These are phyloP conservation scores for Silene coronaria DNA, from an alignment of 179 eudicot species.

Conservation along the genomic window DNA sequence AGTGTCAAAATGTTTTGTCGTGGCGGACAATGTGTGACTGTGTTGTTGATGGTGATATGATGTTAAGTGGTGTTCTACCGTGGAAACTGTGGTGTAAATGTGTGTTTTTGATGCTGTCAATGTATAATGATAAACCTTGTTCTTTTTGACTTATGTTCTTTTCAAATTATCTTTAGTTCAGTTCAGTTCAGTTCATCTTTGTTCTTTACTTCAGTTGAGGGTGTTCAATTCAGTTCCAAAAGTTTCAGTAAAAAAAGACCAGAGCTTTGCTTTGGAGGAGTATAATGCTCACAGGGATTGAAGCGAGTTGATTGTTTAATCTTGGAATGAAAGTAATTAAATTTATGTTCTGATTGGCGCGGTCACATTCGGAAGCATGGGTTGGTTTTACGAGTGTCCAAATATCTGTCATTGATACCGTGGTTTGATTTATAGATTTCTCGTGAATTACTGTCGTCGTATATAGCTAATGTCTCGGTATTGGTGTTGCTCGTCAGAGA, in stretches of 20 bases:
- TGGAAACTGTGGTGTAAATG: background rate
- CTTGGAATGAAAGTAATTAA: background rate
- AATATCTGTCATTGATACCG: background rate
- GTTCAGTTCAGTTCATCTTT: background rate
- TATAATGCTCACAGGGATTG: too few species aligned
- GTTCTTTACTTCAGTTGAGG: too few species aligned
- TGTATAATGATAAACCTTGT: background rate
- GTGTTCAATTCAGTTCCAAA: too few species aligned
- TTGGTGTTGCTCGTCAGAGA: background rate
- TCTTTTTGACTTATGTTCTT: too few species aligned
- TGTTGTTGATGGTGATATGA: background rate
- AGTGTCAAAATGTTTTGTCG: too few species aligned
- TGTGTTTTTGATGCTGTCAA: background rate
- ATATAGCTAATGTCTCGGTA: background rate
- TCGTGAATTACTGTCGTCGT: background rate
- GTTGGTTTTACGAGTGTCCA: background rate
- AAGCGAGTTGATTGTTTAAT: background rate
- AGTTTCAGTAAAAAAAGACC: too few species aligned
- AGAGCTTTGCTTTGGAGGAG: background rate
- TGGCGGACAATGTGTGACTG: background rate
- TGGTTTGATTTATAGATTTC: background rate
- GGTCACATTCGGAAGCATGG: background rate
- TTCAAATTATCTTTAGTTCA: too few species aligned
- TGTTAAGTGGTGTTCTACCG: background rate
- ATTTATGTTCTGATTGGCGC: background rate